These are phyloP conservation scores for Epichloe hybrida DNA, from an alignment of 2,329 filamentous ascomycete species.

Conservation along the genomic window DNA sequence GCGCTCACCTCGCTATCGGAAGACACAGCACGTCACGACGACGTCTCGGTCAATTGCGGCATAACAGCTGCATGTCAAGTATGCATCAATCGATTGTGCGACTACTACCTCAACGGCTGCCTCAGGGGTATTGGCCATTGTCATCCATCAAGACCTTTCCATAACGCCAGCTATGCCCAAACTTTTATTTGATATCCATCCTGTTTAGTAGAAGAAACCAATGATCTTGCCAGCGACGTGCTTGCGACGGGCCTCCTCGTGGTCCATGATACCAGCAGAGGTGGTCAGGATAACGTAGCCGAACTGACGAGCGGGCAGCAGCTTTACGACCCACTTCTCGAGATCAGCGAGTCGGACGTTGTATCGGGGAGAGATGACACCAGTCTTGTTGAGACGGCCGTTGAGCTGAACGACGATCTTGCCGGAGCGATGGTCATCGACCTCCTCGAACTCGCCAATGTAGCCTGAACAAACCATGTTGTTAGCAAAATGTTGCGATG, in stretches of 20 bases:
- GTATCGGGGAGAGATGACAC: constrained; percentile 98
- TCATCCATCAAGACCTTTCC: constrained; percentile 17
- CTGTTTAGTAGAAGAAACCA: constrained; percentile 90
- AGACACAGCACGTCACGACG: neutral
- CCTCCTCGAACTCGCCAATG: constrained; percentile 99
- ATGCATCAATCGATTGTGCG: constrained; percentile 15
- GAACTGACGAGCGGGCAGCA: constrained; percentile 98
- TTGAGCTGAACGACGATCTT: constrained; percentile 99
- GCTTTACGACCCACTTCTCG: constrained; percentile 99
- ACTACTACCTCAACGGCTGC: constrained; percentile 19
- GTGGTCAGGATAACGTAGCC: constrained; percentile 98
- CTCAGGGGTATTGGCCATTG: constrained; percentile 23
- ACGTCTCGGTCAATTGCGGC: constrained; percentile 10
- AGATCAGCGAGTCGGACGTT: constrained; percentile 95
- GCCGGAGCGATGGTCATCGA: constrained; percentile 98
- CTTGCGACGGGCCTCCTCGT: constrained; percentile 98
- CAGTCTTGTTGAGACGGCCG: constrained; percentile 95
- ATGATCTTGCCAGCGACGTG: constrained; percentile 99
- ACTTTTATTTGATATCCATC: constrained; percentile 14
- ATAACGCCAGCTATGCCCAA: constrained; percentile 25
- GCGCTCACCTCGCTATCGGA: neutral
- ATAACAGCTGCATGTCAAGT: constrained; percentile 18
- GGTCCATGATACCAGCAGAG: constrained; percentile 99
- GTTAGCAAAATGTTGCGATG: constrained; percentile 71
- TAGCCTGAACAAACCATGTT: constrained; percentile 50